These are phyloP conservation scores for Flaveria robusta DNA, from an alignment of 129 eudicot species.

Conservation along the genomic window DNA sequence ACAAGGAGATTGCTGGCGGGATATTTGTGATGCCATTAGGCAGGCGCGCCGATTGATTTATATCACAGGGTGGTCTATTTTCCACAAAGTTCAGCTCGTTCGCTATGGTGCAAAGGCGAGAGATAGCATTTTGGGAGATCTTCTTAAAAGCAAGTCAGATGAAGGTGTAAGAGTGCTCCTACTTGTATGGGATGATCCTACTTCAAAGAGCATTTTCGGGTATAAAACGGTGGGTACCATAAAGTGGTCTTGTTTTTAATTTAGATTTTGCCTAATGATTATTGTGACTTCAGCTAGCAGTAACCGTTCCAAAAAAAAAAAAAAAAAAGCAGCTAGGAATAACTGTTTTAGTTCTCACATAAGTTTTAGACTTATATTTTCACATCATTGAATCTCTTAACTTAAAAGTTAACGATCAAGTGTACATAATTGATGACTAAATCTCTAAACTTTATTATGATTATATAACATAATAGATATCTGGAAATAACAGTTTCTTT, in stretches of 20 bases:
- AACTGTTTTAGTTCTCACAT: too few relatives aligned
- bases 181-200: constrained; percentile 98
- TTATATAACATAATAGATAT: neutral
- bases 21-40: constrained; percentile 69
- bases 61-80: constrained; percentile 93
- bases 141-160: constrained; percentile 76
- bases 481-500: neutral
- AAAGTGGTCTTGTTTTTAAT: neutral
- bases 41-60: constrained; percentile 74
- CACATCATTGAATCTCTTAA: too few relatives aligned
- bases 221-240: constrained; percentile 53
- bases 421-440: neutral
- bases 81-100: constrained; percentile 69
- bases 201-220: constrained; percentile 73
- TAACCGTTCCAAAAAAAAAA: too few relatives aligned
- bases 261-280: neutral
- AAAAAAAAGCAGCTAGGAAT: too few relatives aligned
- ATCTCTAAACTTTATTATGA: neutral
- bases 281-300: too few relatives aligned
- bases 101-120: constrained; percentile 55
- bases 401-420: neutral
- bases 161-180: constrained; percentile 92
- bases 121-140: constrained; percentile 62
- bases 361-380: too few relatives aligned
- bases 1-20: constrained; percentile 87